phyloP scores from a whole-genome alignment of 2,329 filamentous ascomycete species.

The Neoscytalidium dimidiatum region DNA sequence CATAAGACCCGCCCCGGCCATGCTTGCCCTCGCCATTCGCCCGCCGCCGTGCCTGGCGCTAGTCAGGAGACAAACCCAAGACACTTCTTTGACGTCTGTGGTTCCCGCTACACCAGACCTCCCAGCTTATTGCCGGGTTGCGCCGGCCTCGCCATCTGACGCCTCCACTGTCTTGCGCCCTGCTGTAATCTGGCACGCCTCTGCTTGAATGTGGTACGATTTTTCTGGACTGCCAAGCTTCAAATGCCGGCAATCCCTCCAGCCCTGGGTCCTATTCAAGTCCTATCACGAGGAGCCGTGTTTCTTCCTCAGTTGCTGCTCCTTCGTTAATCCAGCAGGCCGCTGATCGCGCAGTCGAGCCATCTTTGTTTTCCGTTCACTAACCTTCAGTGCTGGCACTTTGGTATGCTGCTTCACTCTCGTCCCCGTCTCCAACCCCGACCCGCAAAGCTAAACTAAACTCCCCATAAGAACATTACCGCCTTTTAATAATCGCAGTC shows the following conservation, averaged over 20 bases:
- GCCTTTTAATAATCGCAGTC: neutral
- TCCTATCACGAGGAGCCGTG: neutral
- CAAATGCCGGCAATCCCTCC: conserved; percentile 7
- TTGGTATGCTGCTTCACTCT: conserved; percentile 4
- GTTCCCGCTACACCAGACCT: neutral
- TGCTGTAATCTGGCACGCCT: neutral
- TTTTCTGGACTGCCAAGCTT: conserved; percentile 8
- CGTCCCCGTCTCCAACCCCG: neutral
- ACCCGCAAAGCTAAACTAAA: neutral
- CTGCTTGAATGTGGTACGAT: conserved; percentile 5
- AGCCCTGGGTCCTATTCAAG: neutral
- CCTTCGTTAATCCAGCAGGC: neutral
- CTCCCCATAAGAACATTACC: neutral
- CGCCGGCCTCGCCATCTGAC: neutral
- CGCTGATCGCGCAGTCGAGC: neutral
- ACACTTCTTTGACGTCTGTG: conserved; percentile 6
- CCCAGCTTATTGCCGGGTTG: neutral
- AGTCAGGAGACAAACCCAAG: conserved; percentile 8
- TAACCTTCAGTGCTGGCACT: conserved; percentile 13
- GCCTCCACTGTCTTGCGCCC: neutral
- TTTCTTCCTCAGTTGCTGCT: conserved; percentile 1
- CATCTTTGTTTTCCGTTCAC: neutral
- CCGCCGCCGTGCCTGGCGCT: conserved; percentile 2
- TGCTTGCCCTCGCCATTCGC: neutral
- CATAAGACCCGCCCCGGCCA: neutral